Evolutionary conservation across 495 filamentous ascomycete genomes (phyloP), one percentile per base, ranked within the genome.

Genomic region (Xylaria sp.): DNA sequence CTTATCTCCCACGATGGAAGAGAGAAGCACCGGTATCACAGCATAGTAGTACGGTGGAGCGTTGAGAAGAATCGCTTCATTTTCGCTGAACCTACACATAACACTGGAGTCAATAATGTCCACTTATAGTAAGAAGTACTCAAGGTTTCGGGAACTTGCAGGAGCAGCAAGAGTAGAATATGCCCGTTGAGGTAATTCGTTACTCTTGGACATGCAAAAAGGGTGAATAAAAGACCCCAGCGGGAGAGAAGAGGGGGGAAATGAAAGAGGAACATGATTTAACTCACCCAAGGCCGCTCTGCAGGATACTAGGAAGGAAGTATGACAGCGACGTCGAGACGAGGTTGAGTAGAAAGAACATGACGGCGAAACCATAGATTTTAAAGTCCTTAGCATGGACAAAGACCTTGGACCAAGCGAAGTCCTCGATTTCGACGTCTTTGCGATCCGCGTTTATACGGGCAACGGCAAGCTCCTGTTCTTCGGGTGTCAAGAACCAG

Each of bases 41-140:
- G 92, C 88, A 75, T 90, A 94, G 76, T 93, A 93, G 74, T 93
- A 94, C 1, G 92, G 92, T 69, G 92, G 92, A 0, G 91, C 91
- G 5, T 90, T 90, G 19, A 95, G 88, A 2, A 94, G 80, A 67
- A 94, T 93, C 0, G 91, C 82, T 48, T 88, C 78, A 71, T 92
- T 85, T 26, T 85, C 82, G 61, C 86, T 87, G 72, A 93, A 94
- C 0, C n/a, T n/a, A n/a, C n/a, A n/a, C n/a, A n/a, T n/a, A n/a
- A n/a, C n/a, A n/a, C n/a, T n/a, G n/a, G n/a, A n/a, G n/a, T n/a
- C n/a, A n/a, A n/a, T n/a, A n/a, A n/a, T n/a, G n/a, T n/a, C n/a
- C n/a, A n/a, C n/a, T n/a, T n/a, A n/a, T n/a, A n/a, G n/a, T n/a
- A n/a, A n/a, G n/a, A n/a, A n/a, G n/a, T n/a, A n/a, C n/a, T n/a